Evolutionary conservation across 352 stramenopile species (phyloP).

Genomic region (Phytopythium ostracodes): DNA sequence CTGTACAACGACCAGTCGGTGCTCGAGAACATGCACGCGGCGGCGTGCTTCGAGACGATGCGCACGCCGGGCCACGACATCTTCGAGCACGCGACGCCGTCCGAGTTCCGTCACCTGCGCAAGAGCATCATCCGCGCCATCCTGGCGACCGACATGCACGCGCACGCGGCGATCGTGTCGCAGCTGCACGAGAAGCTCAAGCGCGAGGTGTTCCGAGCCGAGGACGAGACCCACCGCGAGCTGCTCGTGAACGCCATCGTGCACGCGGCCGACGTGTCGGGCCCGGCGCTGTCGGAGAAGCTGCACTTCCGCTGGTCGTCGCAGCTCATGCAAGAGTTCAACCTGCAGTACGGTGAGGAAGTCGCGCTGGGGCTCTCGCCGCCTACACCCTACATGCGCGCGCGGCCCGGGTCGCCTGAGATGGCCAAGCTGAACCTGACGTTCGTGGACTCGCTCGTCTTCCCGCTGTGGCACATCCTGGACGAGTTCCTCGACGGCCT

Average conservation of each 20-base stretch:
- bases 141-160: conserved; percentile 81
- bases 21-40: conserved; percentile 87
- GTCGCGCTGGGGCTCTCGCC: conserved; percentile 45
- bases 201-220: conserved; percentile 40
- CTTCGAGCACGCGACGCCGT: conserved; percentile 32
- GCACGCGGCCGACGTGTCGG: conserved; percentile 78
- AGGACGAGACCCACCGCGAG: conserved; percentile 55
- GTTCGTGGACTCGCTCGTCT: conserved; percentile 84
- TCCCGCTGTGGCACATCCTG: conserved; percentile 78
- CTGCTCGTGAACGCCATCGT: conserved; percentile 74
- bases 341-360: conserved; percentile 76
- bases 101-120: conserved; percentile 47
- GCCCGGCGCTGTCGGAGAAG: conserved; percentile 45
- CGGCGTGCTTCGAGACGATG: conserved; percentile 80
- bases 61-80: conserved; percentile 64
- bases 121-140: conserved; percentile 78
- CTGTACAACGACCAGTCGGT: conserved; percentile 88
- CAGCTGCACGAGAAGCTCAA: conserved; percentile 68
- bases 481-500: conserved; percentile 57
- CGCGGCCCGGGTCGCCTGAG: conserved; percentile 46
- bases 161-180: conserved; percentile 65
- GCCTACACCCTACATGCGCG: conserved; percentile 79
- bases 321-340: conserved; percentile 75
- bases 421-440: conserved; percentile 72
- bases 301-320: conserved; percentile 66